Conservation (phyloP, 345 rosid genomes). For the Arabis alpina region DNA sequence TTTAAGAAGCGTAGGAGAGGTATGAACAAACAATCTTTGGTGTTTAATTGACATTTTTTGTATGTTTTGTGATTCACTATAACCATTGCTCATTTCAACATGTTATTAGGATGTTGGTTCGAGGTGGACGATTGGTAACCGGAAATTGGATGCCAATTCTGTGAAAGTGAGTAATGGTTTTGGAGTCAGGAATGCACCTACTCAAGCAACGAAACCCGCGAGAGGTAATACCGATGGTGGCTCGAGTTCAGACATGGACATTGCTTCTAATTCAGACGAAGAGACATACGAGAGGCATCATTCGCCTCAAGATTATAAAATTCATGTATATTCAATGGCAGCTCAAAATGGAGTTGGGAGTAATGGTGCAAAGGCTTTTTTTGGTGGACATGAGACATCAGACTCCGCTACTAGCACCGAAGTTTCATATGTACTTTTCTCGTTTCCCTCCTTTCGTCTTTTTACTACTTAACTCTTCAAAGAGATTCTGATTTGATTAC, state of each 20-base stretch:
- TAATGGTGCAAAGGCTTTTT: constrained; percentile 39
- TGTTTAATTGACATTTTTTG: background rate
- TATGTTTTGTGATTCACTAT: constrained; percentile 8
- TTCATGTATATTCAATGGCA: constrained; percentile 33
- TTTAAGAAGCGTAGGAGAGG: constrained; percentile 41
- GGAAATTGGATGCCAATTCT: constrained; percentile 37
- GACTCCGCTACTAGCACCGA: constrained; percentile 73
- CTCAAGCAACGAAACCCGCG: constrained; percentile 47
- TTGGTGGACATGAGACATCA: constrained; percentile 51
- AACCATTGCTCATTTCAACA: background rate
- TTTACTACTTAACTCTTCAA: background rate
- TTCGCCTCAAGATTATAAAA: constrained; percentile 56
- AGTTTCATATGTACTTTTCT: constrained; percentile 46
- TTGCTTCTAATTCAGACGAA: constrained; percentile 66
- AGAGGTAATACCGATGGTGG: constrained; percentile 47
- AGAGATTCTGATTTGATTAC: constrained; percentile 27
- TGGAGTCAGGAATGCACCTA: constrained; percentile 50
- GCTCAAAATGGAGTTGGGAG: constrained; percentile 38
- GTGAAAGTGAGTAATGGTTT: constrained; percentile 37
- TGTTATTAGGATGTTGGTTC: constrained; percentile 45
- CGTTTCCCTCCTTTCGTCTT: background rate
- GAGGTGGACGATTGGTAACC: constrained; percentile 36
- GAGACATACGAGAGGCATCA: constrained; percentile 46
- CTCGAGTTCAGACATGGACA: constrained; percentile 71
- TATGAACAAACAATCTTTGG: background rate